A percentile compares a stretch with the other conserved stretches of the same genome.
phyloP scores from a whole-genome alignment of 2,329 filamentous ascomycete genomes.

The Chaetomiaceae sp. region DNA sequence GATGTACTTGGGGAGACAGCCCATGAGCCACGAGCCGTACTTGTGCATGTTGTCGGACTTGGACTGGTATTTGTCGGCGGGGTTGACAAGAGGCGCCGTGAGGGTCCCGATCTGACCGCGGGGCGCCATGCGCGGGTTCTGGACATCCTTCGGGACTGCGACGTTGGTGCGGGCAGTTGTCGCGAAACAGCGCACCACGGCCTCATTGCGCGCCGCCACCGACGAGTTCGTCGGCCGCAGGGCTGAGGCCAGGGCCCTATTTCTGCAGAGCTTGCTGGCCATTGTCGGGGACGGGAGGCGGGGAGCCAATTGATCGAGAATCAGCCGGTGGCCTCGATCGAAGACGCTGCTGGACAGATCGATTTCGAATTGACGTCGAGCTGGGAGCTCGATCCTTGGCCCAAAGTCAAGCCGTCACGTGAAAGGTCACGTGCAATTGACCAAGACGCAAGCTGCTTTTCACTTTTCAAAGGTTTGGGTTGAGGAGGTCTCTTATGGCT shows the following conservation, averaged over 20 bases:
- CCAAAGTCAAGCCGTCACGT: neutral
- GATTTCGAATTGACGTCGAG: conserved; percentile 18
- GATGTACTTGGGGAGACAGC: conserved; percentile 93
- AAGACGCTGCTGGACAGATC: conserved; percentile 9
- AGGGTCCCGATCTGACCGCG: conserved; percentile 59
- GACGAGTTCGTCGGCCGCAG: conserved; percentile 49
- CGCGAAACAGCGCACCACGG: conserved; percentile 47
- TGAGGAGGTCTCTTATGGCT: no score
- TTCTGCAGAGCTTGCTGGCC: conserved; percentile 58
- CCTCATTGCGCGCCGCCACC: conserved; percentile 37
- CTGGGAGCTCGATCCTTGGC: conserved; percentile 13
- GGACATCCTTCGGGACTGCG: conserved; percentile 55
- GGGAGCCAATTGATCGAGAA: conserved; percentile 43
- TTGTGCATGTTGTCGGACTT: conserved; percentile 85
- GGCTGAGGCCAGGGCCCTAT: conserved; percentile 52
- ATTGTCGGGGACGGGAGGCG: conserved; percentile 40
- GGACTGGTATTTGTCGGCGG: conserved; percentile 84
- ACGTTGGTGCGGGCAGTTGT: conserved; percentile 47
- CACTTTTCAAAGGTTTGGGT: no score
- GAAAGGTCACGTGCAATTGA: conserved; percentile 9
- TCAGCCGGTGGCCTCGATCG: conserved; percentile 26
- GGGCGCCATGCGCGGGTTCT: conserved; percentile 64
- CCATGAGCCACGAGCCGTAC: conserved; percentile 96
- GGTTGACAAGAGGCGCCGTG: conserved; percentile 78
- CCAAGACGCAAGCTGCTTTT: neutral